A percentile compares a stretch with the other conserved stretches of the same genome.
Evolutionary conservation across 1,139 yeast species (phyloP).

Genomic region (Candida buenavistaensis): DNA sequence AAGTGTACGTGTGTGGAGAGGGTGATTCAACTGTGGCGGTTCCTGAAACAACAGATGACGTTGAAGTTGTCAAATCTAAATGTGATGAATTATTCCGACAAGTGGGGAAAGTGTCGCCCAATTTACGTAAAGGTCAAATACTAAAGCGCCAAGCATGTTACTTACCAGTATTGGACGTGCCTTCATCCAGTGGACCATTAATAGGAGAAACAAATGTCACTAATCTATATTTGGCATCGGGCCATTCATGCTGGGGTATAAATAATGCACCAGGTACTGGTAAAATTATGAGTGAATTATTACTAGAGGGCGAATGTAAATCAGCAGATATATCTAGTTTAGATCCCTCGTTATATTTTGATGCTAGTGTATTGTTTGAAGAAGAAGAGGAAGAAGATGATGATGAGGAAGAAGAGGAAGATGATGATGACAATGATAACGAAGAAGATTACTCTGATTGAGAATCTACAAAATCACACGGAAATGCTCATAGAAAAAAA

Average conservation of each 20-base stretch:
- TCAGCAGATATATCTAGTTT: conserved; percentile 80
- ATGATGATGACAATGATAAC: conserved; percentile 4
- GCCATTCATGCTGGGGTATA: conserved; percentile 98
- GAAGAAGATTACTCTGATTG: neutral
- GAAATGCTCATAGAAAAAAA: conserved; percentile 4
- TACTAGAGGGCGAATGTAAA: conserved; percentile 79
- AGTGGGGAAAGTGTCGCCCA: conserved; percentile 76
- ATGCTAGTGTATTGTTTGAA: conserved; percentile 56
- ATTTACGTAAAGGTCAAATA: conserved; percentile 72
- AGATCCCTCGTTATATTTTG: conserved; percentile 85
- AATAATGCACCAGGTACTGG: conserved; percentile 98
- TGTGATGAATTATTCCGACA: conserved; percentile 85
- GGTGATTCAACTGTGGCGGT: conserved; percentile 88
- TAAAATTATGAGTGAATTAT: conserved; percentile 80
- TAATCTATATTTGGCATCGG: conserved; percentile 78
- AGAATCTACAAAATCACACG: neutral
- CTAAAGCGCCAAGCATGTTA: conserved; percentile 92
- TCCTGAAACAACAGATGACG: conserved; percentile 94
- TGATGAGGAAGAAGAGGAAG: conserved; percentile 12
- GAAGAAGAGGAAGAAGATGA: conserved; percentile 37
- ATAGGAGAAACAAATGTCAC: conserved; percentile 90
- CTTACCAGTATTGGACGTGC: conserved; percentile 89
- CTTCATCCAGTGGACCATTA: conserved; percentile 89
- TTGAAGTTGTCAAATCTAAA: conserved; percentile 80
- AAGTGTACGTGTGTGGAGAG: conserved; percentile 96